A percentile compares a stretch with the other conserved stretches of the same genome.
phyloP scores from a whole-genome alignment of 2,329 filamentous ascomycete genomes.

The Talaromyces rugulosus region DNA sequence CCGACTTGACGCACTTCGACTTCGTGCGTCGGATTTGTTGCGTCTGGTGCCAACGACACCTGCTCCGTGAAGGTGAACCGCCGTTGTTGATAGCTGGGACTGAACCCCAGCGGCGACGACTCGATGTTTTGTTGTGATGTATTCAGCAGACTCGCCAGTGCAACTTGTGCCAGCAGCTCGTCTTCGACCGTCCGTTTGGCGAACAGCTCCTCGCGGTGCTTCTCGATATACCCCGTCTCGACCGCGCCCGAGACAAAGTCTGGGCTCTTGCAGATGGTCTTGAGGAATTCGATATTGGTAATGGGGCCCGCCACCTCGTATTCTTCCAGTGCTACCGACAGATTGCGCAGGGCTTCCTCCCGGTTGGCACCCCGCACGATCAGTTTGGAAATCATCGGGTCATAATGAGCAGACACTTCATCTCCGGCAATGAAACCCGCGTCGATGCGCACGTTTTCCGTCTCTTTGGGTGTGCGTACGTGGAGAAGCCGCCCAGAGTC shows the following conservation, averaged over 20 bases:
- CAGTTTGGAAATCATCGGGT: conserved; percentile 98
- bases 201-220: conserved; percentile 78
- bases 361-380: conserved; percentile 81
- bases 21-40: conserved; percentile 29
- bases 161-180: conserved; percentile 82
- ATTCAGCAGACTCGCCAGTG: conserved; percentile 53
- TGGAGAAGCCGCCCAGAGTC: conserved; percentile 87
- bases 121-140: conserved; percentile 7
- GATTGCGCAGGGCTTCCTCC: conserved; percentile 74
- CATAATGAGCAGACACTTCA: conserved; percentile 89
- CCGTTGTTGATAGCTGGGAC: conserved; percentile 59
- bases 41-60: conserved; percentile 40
- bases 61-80: conserved; percentile 55
- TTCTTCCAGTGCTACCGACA: conserved; percentile 73
- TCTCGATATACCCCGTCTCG: conserved; percentile 94
- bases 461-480: conserved; percentile 66
- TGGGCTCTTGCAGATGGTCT: conserved; percentile 73
- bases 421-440: conserved; percentile 89
- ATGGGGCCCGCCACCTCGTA: conserved; percentile 91
- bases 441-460: conserved; percentile 79
- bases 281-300: conserved; percentile 96
- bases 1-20: conserved; percentile 52
- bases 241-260: conserved; percentile 85
- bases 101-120: conserved; percentile 52
- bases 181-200: conserved; percentile 55